Conservation (phyloP, 202 grass and related monocot species). For the Panicum hallii region DNA sequence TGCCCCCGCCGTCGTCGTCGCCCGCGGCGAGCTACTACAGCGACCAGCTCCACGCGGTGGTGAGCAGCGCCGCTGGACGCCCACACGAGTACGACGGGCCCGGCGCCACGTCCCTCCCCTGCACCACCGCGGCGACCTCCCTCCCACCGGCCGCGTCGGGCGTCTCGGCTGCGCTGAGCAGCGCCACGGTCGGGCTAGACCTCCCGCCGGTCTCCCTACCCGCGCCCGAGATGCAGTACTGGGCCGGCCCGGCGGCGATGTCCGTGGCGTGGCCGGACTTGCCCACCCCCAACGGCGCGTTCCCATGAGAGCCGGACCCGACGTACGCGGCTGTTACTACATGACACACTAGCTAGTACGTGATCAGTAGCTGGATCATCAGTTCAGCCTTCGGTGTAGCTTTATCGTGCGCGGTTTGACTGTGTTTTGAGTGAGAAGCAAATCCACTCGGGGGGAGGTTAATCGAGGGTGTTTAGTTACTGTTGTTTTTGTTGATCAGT, state of each 20-base stretch:
- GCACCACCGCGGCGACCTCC: constrained; percentile 39
- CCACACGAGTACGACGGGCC: constrained; percentile 32
- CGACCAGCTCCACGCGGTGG: constrained; percentile 70
- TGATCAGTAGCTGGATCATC: constrained; percentile 26
- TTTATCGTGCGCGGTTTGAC: constrained; percentile 32
- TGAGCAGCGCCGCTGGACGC: constrained; percentile 42
- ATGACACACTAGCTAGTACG: constrained; percentile 41
- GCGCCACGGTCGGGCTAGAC: constrained; percentile 48
- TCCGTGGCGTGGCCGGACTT: constrained; percentile 65
- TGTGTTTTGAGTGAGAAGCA: constrained; percentile 39
- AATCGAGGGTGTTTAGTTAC: constrained; percentile 31
- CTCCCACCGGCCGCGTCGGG: constrained; percentile 30
- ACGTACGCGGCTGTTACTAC: neutral
- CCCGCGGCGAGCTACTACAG: constrained; percentile 62
- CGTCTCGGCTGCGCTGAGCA: constrained; percentile 22
- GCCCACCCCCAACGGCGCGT: constrained; percentile 59
- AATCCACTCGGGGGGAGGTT: constrained; percentile 4
- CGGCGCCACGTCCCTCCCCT: constrained; percentile 34
- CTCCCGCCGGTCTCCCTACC: constrained; percentile 34
- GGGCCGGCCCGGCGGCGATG: constrained; percentile 49
- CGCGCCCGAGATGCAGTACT: constrained; percentile 56
- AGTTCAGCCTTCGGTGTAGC: constrained; percentile 41
- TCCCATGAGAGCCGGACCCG: constrained; percentile 38
- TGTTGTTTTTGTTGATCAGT: constrained; percentile 29
- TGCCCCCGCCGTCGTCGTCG: constrained; percentile 1